These are phyloP conservation scores for Globisporangium cystogenes DNA, from an alignment of 352 stramenopile genomes.

Conservation along the genomic window DNA sequence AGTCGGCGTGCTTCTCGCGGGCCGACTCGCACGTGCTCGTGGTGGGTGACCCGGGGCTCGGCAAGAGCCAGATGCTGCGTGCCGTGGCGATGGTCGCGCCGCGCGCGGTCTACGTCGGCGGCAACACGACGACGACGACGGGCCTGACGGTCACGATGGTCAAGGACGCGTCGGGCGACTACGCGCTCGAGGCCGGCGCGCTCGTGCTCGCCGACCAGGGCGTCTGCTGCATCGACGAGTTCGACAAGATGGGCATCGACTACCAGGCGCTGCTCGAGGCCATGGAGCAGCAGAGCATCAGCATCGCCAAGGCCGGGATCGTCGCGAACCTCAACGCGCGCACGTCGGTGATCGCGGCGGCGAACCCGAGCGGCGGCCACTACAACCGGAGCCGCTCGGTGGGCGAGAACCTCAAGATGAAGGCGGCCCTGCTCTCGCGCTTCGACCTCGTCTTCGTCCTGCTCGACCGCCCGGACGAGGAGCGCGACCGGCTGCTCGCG, in stretches of 20 bases:
- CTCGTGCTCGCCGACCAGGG: constrained; percentile 94
- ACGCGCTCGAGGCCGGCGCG: constrained; percentile 90
- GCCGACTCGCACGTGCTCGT: constrained; percentile 95
- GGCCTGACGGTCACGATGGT: constrained; percentile 96
- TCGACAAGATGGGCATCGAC: constrained; percentile 96
- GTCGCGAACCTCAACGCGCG: constrained; percentile 93
- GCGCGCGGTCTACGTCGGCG: constrained; percentile 95
- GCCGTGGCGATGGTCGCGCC: constrained; percentile 89
- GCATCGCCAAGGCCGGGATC: constrained; percentile 86
- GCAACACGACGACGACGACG: constrained; percentile 95
- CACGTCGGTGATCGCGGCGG: constrained; percentile 95
- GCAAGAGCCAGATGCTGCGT: constrained; percentile 95
- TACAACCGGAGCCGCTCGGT: constrained; percentile 96
- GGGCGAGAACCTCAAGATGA: constrained; percentile 96
- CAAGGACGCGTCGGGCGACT: constrained; percentile 91
- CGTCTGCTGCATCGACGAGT: constrained; percentile 98
- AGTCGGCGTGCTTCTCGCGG: constrained; percentile 64
- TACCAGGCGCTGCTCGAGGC: constrained; percentile 94
- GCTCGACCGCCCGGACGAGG: constrained; percentile 90
- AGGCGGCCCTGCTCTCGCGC: constrained; percentile 91
- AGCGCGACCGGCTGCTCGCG: constrained; percentile 91
- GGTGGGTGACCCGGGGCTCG: constrained; percentile 94
- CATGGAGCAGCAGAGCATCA: constrained; percentile 99
- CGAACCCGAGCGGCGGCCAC: constrained; percentile 95
- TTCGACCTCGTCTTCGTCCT: constrained; percentile 99